phyloP scores from a whole-genome alignment of 208 protist genomes.

The Leishmania braziliensis region DNA sequence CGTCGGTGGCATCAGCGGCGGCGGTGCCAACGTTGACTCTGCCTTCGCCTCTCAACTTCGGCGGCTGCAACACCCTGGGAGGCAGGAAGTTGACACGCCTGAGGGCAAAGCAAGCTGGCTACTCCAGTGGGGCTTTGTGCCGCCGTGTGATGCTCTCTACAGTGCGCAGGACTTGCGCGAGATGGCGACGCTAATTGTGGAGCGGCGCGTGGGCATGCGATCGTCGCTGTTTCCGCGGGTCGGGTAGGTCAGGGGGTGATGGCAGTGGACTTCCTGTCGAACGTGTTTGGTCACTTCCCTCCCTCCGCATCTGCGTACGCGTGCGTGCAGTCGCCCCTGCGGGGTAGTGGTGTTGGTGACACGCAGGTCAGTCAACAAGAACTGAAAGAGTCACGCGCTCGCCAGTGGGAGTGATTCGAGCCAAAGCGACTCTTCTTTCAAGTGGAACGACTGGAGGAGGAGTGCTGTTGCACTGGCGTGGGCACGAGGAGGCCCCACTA shows the following conservation, averaged over 20 bases:
- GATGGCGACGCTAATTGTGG: slow-evolving; percentile 71
- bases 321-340: too few relatives aligned
- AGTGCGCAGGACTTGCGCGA: slow-evolving; percentile 65
- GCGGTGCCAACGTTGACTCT: background rate
- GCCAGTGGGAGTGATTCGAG: too few relatives aligned
- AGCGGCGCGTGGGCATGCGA: slow-evolving; percentile 71
- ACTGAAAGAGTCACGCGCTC: too few relatives aligned
- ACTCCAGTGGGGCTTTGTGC: slow-evolving; percentile 86
- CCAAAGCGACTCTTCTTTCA: too few relatives aligned
- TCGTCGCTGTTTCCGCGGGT: slow-evolving; percentile 35
- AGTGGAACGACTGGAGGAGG: too few relatives aligned
- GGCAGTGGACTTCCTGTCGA: background rate
- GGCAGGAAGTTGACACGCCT: slow-evolving; percentile 41
- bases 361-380: too few relatives aligned
- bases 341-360: too few relatives aligned
- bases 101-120: slow-evolving; percentile 71
- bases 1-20: background rate
- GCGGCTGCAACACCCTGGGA: slow-evolving; percentile 24
- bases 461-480: too few relatives aligned
- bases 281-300: background rate
- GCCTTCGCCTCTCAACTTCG: slow-evolving; percentile 9
- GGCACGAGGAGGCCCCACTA: too few relatives aligned
- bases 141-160: slow-evolving; percentile 60
- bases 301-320: too few relatives aligned
- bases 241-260: background rate